phyloP scores from a whole-genome alignment of 2,329 filamentous ascomycete genomes.

The Gyromitra esculenta region DNA sequence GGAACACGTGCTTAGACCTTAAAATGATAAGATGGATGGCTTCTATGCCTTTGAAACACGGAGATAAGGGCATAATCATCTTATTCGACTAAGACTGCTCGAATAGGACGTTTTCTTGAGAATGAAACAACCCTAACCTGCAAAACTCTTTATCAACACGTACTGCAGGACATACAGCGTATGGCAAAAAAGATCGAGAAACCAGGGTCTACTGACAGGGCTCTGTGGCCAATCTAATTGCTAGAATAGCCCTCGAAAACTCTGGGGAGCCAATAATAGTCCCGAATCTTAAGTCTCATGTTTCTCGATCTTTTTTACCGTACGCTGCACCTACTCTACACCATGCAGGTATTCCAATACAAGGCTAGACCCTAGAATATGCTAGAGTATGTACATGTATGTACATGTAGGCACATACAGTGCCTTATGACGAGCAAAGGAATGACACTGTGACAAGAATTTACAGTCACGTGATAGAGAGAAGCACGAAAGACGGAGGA shows the following conservation, averaged over 20 bases:
- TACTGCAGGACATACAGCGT: not conserved
- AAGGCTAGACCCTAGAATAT: not conserved
- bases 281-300: too few species aligned
- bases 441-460: too few species aligned
- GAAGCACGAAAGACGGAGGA: too few species aligned
- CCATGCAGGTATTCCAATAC: not conserved
- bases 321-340: too few species aligned
- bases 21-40: conserved; percentile 21
- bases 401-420: not conserved
- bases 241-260: too few species aligned
- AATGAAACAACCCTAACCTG: conserved; percentile 29
- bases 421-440: too few species aligned
- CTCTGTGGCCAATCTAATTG: too few species aligned
- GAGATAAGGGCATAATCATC: conserved; percentile 9
- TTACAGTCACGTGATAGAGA: too few species aligned
- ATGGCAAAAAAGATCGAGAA: not conserved
- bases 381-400: too few species aligned
- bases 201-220: too few species aligned
- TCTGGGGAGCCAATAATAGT: too few species aligned
- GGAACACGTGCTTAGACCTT: conserved; percentile 32
- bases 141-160: not conserved
- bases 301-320: too few species aligned
- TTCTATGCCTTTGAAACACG: not conserved
- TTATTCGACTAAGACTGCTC: not conserved
- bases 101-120: not conserved